Evolutionary conservation across 1,139 yeast genomes (phyloP).

Genomic region (Nematodospora anomalae): DNA sequence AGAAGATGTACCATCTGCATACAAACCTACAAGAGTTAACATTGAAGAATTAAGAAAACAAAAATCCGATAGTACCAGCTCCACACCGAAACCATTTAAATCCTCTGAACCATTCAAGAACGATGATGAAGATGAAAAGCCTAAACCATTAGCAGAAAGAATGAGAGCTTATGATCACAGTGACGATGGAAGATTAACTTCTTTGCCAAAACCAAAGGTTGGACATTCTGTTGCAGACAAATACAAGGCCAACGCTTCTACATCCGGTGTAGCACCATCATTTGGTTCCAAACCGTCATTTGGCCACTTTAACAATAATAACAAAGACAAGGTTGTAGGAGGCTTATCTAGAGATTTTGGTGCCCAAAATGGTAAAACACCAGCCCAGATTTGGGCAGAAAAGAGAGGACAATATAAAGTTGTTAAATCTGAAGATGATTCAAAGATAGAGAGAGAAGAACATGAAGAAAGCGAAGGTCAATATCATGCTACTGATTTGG

Average conservation of each 20-base stretch:
- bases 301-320: constrained; percentile 28
- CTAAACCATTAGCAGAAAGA: constrained; percentile 47
- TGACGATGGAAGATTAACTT: constrained; percentile 49
- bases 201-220: constrained; percentile 67
- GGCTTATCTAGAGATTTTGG: constrained; percentile 72
- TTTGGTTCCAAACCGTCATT: constrained; percentile 57
- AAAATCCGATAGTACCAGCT: constrained; percentile 49
- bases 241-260: constrained; percentile 37
- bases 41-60: constrained; percentile 45
- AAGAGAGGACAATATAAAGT: constrained; percentile 66
- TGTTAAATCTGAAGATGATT: constrained; percentile 31
- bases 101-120: constrained; percentile 17
- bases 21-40: constrained; percentile 60
- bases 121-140: constrained; percentile 29
- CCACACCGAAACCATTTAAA: constrained; percentile 32
- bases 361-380: constrained; percentile 78
- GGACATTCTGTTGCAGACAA: constrained; percentile 53
- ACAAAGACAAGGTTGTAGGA: constrained; percentile 52
- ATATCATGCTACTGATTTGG: constrained; percentile 18
- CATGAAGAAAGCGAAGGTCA: constrained; percentile 9
- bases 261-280: constrained; percentile 30
- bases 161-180: constrained; percentile 30
- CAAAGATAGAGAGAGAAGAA: constrained; percentile 16
- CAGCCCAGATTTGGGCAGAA: constrained; percentile 96
- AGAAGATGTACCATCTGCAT: constrained; percentile 62